Evolutionary conservation across 2,329 filamentous ascomycete species (phyloP), one percentile per base, ranked within the genome.

Genomic region (Biscogniauxia marginata): DNA sequence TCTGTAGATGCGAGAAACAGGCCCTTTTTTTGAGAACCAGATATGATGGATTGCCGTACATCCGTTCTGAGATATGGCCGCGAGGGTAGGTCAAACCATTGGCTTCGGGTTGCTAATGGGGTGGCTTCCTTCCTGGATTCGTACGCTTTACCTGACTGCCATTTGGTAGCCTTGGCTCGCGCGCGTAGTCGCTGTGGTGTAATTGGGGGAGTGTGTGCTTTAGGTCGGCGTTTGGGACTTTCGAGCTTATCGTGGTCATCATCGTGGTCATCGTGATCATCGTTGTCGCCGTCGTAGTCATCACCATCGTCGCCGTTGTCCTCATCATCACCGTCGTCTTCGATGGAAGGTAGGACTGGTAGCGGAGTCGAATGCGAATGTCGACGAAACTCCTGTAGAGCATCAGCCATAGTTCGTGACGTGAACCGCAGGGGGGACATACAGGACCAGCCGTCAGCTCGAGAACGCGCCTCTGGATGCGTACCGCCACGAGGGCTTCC

Each of bases 61-160:
- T 46, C 8, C 13, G 60, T 59, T 11, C 50, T n/a, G 7, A 65
- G 48, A 52, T 72, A 72, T 21, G 70, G 70, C 20, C 63, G 62
- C 23, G 58, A 45, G 18, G 57, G 49, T 4, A 67, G 49, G 1
- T 58, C 57, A 22, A 67, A 69, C 51, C 52, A 67, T 19, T 16
- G 56, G 51, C 46, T 65, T 1, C 53, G 58, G 7, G 47, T 46
- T 18, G 52, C 50, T 22, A 55, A 2, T 13, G 61, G 60, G 1
- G 57, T 43, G n/a, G 56, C 44, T n/a, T 61, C 30, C n/a, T 25
- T 59, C 47, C 55, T 57, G 13, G 52, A 53, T n/a, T 63, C 52
- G n/a, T 58, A 61, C 20, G 55, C 51, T 54, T 54, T 66, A 24
- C 65, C 64, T 4, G 68, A 65, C 50, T 69, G 66, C 67, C 68